Conservation (phyloP, 768 basidiomycete species). For the Tulasnella sp. region DNA sequence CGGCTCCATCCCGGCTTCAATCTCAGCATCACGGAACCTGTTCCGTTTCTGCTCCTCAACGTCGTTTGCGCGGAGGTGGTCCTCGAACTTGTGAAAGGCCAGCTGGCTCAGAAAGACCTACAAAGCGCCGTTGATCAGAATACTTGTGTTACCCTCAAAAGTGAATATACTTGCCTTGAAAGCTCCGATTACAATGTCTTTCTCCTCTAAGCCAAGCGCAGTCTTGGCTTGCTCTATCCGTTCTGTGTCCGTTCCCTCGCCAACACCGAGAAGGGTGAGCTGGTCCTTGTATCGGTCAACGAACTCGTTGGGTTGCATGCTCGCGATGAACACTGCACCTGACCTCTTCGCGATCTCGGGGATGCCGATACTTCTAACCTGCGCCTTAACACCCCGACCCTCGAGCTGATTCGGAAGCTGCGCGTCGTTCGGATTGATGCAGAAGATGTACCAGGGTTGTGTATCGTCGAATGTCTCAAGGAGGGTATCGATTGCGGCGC, state of each 20-base stretch:
- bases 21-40: conserved; percentile 60
- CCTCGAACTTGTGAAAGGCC: conserved; percentile 83
- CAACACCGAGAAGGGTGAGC: conserved; percentile 44
- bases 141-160: background rate
- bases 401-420: conserved; percentile 92
- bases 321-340: conserved; percentile 64
- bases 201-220: conserved; percentile 48
- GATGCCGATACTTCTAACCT: conserved; percentile 73
- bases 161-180: conserved; percentile 51
- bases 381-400: conserved; percentile 82
- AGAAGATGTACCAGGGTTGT: conserved; percentile 85
- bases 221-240: conserved; percentile 49
- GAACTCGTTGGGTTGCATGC: conserved; percentile 79
- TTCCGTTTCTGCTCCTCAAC: conserved; percentile 80
- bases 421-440: conserved; percentile 89
- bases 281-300: conserved; percentile 70
- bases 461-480: conserved; percentile 84
- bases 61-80: conserved; percentile 71
- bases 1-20: conserved; percentile 52
- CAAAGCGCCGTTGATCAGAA: background rate
- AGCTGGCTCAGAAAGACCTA: conserved; percentile 82
- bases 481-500: conserved; percentile 69
- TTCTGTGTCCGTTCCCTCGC: conserved; percentile 51
- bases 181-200: conserved; percentile 70
- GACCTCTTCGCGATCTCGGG: conserved; percentile 63